These are phyloP conservation scores for Suillus lakei DNA, from an alignment of 768 basidiomycete species.

Conservation along the genomic window DNA sequence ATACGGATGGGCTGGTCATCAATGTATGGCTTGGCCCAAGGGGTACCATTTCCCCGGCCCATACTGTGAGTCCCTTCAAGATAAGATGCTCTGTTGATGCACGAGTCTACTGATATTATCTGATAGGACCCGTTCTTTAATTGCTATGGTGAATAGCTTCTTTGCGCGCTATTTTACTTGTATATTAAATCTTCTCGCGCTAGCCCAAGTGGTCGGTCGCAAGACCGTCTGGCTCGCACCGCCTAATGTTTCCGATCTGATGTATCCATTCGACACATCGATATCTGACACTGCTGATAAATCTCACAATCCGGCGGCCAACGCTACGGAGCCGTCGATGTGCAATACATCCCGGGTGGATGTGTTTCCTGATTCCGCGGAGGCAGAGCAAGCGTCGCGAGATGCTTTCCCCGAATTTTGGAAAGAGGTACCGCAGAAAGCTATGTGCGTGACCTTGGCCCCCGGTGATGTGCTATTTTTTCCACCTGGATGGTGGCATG, in stretches of 20 bases:
- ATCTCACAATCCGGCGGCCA: slow-evolving; percentile 43
- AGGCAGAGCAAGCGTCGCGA: slow-evolving; percentile 23
- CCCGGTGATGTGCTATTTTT: slow-evolving; percentile 90
- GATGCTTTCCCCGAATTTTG: slow-evolving; percentile 56
- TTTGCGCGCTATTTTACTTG: slow-evolving; percentile 8
- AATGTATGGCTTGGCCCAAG: slow-evolving; percentile 86
- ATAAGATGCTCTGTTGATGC: slow-evolving; percentile 12
- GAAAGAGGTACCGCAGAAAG: slow-evolving; percentile 57
- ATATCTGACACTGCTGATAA: slow-evolving; percentile 17
- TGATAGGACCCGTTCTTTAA: slow-evolving; percentile 92
- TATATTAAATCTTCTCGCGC: slow-evolving; percentile 11
- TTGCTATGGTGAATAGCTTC: slow-evolving; percentile 68
- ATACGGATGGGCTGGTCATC: slow-evolving; percentile 66
- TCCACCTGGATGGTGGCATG: slow-evolving; percentile 96
- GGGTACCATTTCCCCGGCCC: slow-evolving; percentile 85
- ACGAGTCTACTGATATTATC: slow-evolving; percentile 9
- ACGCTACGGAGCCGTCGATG: slow-evolving; percentile 51
- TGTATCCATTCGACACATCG: slow-evolving; percentile 60
- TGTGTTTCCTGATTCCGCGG: slow-evolving; percentile 57
- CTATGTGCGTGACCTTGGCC: slow-evolving; percentile 64
- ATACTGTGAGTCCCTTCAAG: slow-evolving; percentile 63
- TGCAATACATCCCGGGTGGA: slow-evolving; percentile 85
- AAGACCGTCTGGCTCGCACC: slow-evolving; percentile 95
- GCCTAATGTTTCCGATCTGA: slow-evolving; percentile 53
- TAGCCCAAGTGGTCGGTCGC: slow-evolving; percentile 86